phyloP scores from a whole-genome alignment of 2,329 filamentous ascomycete genomes.

The Microascus cirrosus region DNA sequence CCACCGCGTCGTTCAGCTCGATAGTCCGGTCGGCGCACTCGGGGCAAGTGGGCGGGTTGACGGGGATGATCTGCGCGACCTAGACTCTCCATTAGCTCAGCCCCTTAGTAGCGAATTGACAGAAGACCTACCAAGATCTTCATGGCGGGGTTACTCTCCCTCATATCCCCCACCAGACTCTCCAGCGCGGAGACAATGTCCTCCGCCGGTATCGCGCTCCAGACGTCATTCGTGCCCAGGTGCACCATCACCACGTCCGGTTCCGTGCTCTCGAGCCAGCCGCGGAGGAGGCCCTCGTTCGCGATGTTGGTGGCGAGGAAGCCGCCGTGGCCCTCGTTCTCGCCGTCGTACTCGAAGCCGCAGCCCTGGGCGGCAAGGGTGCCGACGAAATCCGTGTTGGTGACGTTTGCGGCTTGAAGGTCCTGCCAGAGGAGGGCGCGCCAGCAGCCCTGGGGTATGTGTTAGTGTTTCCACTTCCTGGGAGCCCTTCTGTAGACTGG shows the following conservation, averaged over 20 bases:
- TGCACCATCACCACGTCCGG: slow-evolving; percentile 33
- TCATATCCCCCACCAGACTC: slow-evolving; percentile 3
- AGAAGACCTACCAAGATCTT: slow-evolving; percentile 3
- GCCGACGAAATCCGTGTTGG: slow-evolving; percentile 29
- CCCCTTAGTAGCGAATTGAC: background rate
- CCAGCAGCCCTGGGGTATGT: slow-evolving; percentile 22
- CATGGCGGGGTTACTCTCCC: slow-evolving; percentile 1
- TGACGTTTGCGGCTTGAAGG: slow-evolving; percentile 20
- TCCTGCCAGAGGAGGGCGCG: slow-evolving; percentile 27
- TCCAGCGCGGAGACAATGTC: slow-evolving; percentile 2
- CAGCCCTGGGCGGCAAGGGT: slow-evolving; percentile 21
- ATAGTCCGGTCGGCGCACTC: slow-evolving; percentile 13
- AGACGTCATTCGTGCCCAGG: slow-evolving; percentile 33
- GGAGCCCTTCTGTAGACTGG: background rate
- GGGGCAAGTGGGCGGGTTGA: slow-evolving; percentile 15
- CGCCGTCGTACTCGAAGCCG: slow-evolving; percentile 19
- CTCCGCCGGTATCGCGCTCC: background rate
- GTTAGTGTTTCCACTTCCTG: background rate
- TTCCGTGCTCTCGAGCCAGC: slow-evolving; percentile 23
- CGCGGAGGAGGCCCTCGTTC: slow-evolving; percentile 21
- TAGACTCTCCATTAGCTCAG: background rate
- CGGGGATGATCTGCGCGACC: slow-evolving; percentile 20
- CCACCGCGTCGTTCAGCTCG: slow-evolving; percentile 17
- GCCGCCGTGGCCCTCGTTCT: slow-evolving; percentile 32
- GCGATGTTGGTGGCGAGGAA: slow-evolving; percentile 30